Base-by-base conservation (phyloP, 257 asterid species). In the Petunia axillaris region DNA sequence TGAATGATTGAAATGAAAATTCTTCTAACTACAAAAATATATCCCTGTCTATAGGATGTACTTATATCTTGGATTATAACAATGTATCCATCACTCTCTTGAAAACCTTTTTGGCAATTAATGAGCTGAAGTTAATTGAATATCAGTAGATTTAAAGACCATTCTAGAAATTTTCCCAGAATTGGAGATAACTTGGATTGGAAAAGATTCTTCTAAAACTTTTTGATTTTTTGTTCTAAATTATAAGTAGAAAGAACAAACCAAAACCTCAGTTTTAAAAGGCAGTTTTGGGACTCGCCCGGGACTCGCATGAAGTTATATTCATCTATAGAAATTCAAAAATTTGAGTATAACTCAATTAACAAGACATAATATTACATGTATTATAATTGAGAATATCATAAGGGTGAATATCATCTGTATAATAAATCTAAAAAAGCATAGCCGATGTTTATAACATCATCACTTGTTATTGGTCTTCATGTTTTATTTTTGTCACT, bases 11-110 rank as follows among this genome's bases (percentile, higher is more conserved):
- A 46, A 16, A 35, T 50, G 8, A 1, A 70, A 70, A 2, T 70
- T 70, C 16, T 50, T 50, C 43, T 52, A 73, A 60, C 36, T 73
- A 13, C 76, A 16, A 73, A 9, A 73, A 35, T 44, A 9, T 36
- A n/a, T 50, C 44, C 15, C 4, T 35, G 36, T 5, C 62, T 50
- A 48, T 36, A 35, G 4, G 11, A 6, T 8, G 16, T 25, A 46
- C 25, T 35, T 73, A n/a, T 35, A 35, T 62, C 78, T 73, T 35
- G 46, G 62, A 36, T 73, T 50, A 35, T 11, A 1, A 25, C 1
- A 50, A 71, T 71, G 77, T 73, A 73, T 11, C 77, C 15, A 41
- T 41, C 74, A 71, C 4, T 68, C 55, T 6, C 35, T 11, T 43
- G 5, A 3, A 9, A 35, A 35, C 3, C n/a, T 2, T 2, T 73